Base-by-base conservation (phyloP, 2,329 filamentous ascomycete genomes). In the Beauveria sp. region DNA sequence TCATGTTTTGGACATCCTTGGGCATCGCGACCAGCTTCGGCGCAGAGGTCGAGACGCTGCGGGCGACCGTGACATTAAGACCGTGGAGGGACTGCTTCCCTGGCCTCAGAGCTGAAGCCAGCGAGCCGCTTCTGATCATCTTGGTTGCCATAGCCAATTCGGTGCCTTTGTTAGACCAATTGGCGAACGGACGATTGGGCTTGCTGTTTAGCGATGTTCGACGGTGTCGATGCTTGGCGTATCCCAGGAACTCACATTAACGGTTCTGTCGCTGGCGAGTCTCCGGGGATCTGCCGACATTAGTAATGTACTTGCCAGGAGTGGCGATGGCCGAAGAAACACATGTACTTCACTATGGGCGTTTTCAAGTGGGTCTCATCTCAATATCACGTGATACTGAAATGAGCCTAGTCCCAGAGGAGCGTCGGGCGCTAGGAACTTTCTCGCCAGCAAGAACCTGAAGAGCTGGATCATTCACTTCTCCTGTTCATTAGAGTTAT, bases 1-100 rank as follows among this genome's bases (percentile, higher is more conserved):
- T 83, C 80, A 88, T 79, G 78, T 92, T 90, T 63, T 83, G 79
- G 51, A 79, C 77, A 63, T 88, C 83, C 73, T 84, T 83, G 67
- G 84, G 81, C 66, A 85, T 74, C 67, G 79, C 79, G 72, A 88
- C 83, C 70, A 75, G 68, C 74, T 74, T 72, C 67, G 71, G 70
- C 68, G 77, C 73, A 67, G 81, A 80, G 61, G 74, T 79, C 64
- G 79, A 78, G 72, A 86, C 73, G 77, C 79, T 76, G 69, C 82
- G 78, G 70, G 75, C 71, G 55, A 72, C 72, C 67, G 76, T 73
- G 31, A 75, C 74, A 65, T 68, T 75, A 66, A 72, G 77, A 69
- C 68, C 72, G 67, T 68, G 74, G 64, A 77, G 71, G 67, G 75
- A 75, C 60, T 77, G 74, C 68, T 76, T 81, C 54, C 75, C 74